A percentile compares a stretch with the other conserved stretches of the same genome.
Conservation (phyloP, 768 basidiomycete genomes). For the Suillus fuscotomentosus region DNA sequence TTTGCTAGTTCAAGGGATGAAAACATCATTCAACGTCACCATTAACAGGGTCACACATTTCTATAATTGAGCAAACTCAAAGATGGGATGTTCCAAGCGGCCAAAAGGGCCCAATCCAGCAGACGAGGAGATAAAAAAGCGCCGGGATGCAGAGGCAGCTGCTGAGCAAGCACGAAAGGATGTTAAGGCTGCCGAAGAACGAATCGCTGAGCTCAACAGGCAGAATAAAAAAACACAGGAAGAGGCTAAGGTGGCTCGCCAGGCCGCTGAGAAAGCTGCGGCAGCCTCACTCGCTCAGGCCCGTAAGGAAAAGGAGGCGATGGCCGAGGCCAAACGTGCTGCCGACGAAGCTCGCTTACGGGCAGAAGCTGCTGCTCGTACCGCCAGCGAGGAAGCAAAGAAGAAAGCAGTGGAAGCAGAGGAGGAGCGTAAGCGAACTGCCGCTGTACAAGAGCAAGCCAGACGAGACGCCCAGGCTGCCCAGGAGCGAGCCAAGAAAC, state of each 20-base stretch:
- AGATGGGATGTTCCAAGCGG: neutral
- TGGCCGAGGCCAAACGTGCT: neutral
- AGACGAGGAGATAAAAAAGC: too few species aligned
- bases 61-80: too few species aligned
- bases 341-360: neutral
- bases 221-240: too few species aligned
- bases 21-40: too few species aligned
- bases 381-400: neutral
- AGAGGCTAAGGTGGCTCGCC: too few species aligned
- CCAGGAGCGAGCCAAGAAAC: slow-evolving; percentile 2
- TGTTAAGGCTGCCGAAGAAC: too few species aligned
- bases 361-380: slow-evolving; percentile 1
- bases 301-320: neutral
- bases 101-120: too few species aligned
- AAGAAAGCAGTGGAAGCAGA: slow-evolving; percentile 2
- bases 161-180: too few species aligned
- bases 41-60: too few species aligned
- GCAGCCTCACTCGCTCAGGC: neutral
- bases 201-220: too few species aligned
- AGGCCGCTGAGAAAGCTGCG: neutral
- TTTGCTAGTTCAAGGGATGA: too few species aligned
- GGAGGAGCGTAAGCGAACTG: slow-evolving; percentile 9
- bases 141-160: too few species aligned
- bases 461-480: slow-evolving; percentile 9
- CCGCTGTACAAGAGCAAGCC: slow-evolving; percentile 9